Evolutionary conservation across 805 yeast species (phyloP).

Genomic region (Tetrapisispora iriomotensis): DNA sequence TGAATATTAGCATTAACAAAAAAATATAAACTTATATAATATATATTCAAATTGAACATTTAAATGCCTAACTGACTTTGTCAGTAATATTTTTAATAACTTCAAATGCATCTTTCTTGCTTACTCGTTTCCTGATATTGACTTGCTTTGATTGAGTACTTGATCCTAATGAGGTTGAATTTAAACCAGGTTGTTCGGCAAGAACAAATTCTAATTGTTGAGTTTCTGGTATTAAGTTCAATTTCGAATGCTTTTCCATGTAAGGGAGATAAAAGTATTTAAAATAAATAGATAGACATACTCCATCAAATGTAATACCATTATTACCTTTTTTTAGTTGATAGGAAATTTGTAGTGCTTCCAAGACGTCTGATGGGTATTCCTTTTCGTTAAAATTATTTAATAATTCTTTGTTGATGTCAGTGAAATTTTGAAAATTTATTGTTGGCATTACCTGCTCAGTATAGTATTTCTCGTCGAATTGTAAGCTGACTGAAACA

Average conservation of each 20-base stretch:
- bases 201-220: background rate
- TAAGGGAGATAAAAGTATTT: slow-evolving; percentile 22
- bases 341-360: slow-evolving; percentile 19
- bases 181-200: background rate
- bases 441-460: slow-evolving; percentile 21
- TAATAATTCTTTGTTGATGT: slow-evolving; percentile 14
- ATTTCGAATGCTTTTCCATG: slow-evolving; percentile 3
- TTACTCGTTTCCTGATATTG: slow-evolving; percentile 22
- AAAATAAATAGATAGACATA: slow-evolving; percentile 24
- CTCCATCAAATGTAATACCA: slow-evolving; percentile 26
- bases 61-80: slow-evolving; percentile 7
- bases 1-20: slow-evolving; percentile 21
- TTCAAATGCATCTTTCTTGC: slow-evolving; percentile 29
- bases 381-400: slow-evolving; percentile 11
- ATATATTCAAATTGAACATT: background rate
- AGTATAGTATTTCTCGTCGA: slow-evolving; percentile 21
- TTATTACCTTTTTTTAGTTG: slow-evolving; percentile 26
- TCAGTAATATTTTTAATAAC: slow-evolving; percentile 20
- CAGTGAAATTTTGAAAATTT: slow-evolving; percentile 18
- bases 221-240: background rate
- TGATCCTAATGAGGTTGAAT: background rate
- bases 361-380: slow-evolving; percentile 13
- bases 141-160: slow-evolving; percentile 6
- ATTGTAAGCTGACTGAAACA: slow-evolving; percentile 10
- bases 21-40: background rate